Evolutionary conservation across 1,284 basidiomycete genomes (phyloP), one percentile per base, ranked within the genome.

Genomic region (Mycosarcoma mackinlayi): DNA sequence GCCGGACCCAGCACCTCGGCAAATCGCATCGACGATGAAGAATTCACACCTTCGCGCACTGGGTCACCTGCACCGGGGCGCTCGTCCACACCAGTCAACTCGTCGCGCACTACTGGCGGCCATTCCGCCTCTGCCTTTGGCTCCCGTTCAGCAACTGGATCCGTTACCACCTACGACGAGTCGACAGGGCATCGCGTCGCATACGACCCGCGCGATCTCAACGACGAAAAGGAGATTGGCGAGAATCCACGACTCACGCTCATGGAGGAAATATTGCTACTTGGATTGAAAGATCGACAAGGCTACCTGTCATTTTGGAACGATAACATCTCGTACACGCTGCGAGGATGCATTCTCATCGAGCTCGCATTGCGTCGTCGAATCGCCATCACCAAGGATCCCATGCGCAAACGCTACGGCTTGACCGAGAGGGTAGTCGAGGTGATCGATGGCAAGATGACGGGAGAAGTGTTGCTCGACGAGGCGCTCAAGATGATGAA

Each of bases 191-290:
- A 79, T 39, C 65, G 73, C 85, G 88, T 98, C 77, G 95, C 95
- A 2, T 98, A 88, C 81, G 95, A 99, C 85, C 94, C 94, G 1
- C 86, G 94, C 55, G 96, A 98, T 85, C 84, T 97, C 72, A 88
- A 90, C 75, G 86, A 89, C 76, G 89, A 89, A 45, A 85, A 87
- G 44, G 92, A 96, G 83, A 88, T 89, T 57, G 86, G 85, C 33
- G 89, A 88, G 81, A 88, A 91, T 83, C 96, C 95, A 0, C 87
- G 87, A 62, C 85, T 98, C 74, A 98, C 95, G 9, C 88, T 98
- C 57, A 93, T 98, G 92, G 95, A 98, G 85, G 96, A 98, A 85
- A 89, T 98, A 16, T 85, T 98, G 53, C 84, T 98, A 53, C 85
- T 98, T 14, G 95, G 96, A 2, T 85, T 93, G 49, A 94, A 94